Base-by-base conservation (phyloP, 768 basidiomycete genomes). In the Artomyces pyxidatus region DNA sequence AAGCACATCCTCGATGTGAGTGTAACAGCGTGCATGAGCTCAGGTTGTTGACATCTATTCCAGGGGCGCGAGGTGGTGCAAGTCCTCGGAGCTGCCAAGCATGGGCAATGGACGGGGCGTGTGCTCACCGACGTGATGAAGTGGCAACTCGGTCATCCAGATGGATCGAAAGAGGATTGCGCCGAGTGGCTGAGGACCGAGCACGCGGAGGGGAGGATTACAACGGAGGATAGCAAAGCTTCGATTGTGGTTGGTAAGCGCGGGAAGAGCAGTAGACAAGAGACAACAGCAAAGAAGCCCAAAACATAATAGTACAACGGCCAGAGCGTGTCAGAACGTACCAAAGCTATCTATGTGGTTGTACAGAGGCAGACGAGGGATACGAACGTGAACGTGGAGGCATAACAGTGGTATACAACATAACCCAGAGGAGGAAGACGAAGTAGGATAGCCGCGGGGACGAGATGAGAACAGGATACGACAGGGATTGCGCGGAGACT, bases 101-200 rank as follows among this genome's bases (percentile, higher is more conserved):
- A 82, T 1, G 92, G 92, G 2, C 75, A 80, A 2, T 83, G 90
- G 80, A 80, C 83, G 5, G 76, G 77, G 27, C 66, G 73, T 25
- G 73, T 83, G 6, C 69, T 90, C 17, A 68, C 73, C n/a, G 75
- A 72, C 41, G 73, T 97, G 22, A 60, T 90, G 17, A 77, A 83
- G 51, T 98, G 93, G 94, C 91, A 93, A 58, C 72, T 98, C 6
- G 82, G 78, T 29, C 68, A 92, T 61, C 89, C 93, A 0, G 58
- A 71, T 2, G 76, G 73, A 1, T 76, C 78, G 4, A 78, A 80
- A 59, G 83, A 80, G 5, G 77, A 81, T 4, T 93, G 91, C 60
- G 61, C 70, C 25, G 62, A 62, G 11, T 96, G 90, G 90, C 67
- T 97, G 37, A 65, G 67, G 49, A 63, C 65, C n/a, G 77, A 83